phyloP scores from a whole-genome alignment of 129 eudicot species.

The Rutidosis leptorrhynchoides region DNA sequence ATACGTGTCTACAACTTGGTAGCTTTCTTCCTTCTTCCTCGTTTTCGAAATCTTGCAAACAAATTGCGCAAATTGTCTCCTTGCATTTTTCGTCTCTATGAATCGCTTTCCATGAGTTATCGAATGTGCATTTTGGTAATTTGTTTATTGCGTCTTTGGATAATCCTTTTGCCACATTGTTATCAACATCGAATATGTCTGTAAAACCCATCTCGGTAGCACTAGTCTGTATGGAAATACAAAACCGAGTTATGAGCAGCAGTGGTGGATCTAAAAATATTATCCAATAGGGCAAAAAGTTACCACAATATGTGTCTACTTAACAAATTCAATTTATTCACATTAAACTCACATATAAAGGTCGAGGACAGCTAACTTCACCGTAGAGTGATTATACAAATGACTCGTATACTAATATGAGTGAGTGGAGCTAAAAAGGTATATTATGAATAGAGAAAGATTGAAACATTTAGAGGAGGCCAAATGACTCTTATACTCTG shows the following conservation, averaged over 20 bases:
- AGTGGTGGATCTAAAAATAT: neutral
- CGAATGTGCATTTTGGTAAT: slow-evolving; percentile 39
- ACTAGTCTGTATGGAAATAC: slow-evolving; percentile 34
- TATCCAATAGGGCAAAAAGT: no score
- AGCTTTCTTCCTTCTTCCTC: slow-evolving; percentile 49
- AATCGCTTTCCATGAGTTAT: neutral
- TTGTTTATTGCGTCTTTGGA: slow-evolving; percentile 40
- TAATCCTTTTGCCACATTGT: slow-evolving; percentile 43
- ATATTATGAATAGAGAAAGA: no score
- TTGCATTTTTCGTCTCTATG: neutral
- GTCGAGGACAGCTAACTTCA: no score
- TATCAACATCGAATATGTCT: slow-evolving; percentile 53
- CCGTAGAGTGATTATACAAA: no score
- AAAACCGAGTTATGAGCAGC: neutral
- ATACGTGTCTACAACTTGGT: slow-evolving; percentile 51
- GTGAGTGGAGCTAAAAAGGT: no score
- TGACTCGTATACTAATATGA: no score
- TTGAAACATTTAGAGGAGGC: no score
- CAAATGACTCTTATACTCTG: no score
- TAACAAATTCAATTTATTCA: no score
- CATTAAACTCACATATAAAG: no score
- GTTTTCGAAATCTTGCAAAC: slow-evolving; percentile 46
- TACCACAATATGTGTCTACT: no score
- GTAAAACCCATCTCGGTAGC: slow-evolving; percentile 43
- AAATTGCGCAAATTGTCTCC: slow-evolving; percentile 46